Conservation (phyloP, 2,329 filamentous ascomycete genomes). For the Penicillium occitanis region DNA sequence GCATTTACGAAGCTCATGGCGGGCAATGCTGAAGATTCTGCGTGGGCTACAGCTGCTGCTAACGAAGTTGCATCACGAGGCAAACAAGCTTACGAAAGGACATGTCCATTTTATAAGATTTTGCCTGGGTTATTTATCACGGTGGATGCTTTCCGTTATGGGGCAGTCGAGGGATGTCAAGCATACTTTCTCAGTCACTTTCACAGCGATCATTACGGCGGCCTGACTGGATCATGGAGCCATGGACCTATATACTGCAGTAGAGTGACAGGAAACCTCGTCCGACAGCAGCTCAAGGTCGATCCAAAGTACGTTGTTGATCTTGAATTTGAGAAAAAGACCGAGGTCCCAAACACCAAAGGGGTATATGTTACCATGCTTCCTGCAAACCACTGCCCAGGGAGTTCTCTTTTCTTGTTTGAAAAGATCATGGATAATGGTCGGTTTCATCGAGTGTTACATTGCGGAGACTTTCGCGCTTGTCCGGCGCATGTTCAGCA, state of each 20-base stretch:
- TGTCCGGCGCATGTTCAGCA: conserved; percentile 82
- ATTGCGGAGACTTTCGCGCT: conserved; percentile 94
- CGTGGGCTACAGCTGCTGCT: conserved; percentile 84
- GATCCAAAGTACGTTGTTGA: conserved; percentile 81
- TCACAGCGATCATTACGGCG: conserved; percentile 96
- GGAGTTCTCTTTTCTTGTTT: conserved; percentile 90
- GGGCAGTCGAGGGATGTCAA: conserved; percentile 84
- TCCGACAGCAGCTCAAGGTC: conserved; percentile 80
- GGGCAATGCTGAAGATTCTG: conserved; percentile 80
- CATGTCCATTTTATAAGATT: conserved; percentile 98
- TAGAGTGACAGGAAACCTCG: conserved; percentile 83
- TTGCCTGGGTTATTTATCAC: conserved; percentile 89
- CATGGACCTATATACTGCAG: conserved; percentile 98
- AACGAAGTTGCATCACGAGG: conserved; percentile 75
- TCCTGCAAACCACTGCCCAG: conserved; percentile 92
- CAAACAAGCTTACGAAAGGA: conserved; percentile 81
- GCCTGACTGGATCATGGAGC: conserved; percentile 80
- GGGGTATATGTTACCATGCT: conserved; percentile 92
- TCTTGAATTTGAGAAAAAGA: conserved; percentile 77
- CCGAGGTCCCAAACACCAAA: conserved; percentile 76
- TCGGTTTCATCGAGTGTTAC: conserved; percentile 75
- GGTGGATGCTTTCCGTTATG: conserved; percentile 94
- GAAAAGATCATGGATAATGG: conserved; percentile 70
- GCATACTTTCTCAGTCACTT: conserved; percentile 98
- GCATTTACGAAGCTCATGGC: conserved; percentile 95